Percentiles rank a stretch among this genome's conserved stretches.
phyloP scores from a whole-genome alignment of 768 basidiomycete species.

The Phanerochaete carnosa region DNA sequence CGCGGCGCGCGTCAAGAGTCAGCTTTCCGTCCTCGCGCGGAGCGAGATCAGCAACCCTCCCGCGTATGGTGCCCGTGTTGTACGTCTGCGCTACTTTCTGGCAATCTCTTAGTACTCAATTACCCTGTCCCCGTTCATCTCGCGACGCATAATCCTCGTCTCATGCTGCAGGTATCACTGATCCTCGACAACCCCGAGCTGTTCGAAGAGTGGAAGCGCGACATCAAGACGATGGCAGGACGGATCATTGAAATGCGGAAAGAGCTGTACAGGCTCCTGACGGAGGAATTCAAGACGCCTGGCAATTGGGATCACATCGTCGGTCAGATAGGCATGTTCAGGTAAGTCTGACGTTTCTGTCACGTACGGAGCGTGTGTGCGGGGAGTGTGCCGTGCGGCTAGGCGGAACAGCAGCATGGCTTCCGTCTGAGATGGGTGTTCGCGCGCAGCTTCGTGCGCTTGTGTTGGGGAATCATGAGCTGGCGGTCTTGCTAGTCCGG shows the following conservation, averaged over 20 bases:
- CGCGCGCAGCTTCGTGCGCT: background rate
- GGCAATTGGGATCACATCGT: slow-evolving; percentile 96
- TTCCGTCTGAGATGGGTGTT: background rate
- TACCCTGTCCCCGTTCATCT: background rate
- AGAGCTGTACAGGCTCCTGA: slow-evolving; percentile 70
- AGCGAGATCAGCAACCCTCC: slow-evolving; percentile 97
- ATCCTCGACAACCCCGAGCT: slow-evolving; percentile 75
- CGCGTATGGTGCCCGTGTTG: slow-evolving; percentile 84
- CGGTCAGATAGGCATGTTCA: slow-evolving; percentile 98
- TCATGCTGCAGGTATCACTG: slow-evolving; percentile 56
- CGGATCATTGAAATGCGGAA: slow-evolving; percentile 91
- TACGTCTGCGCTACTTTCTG: slow-evolving; percentile 33
- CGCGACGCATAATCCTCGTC: background rate
- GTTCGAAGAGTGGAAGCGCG: slow-evolving; percentile 86
- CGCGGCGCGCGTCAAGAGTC: slow-evolving; percentile 73
- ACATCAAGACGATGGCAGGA: slow-evolving; percentile 90
- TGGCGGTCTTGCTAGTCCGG: background rate
- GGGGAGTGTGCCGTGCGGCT: slow-evolving; percentile 14
- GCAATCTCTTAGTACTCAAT: background rate
- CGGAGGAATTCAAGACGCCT: slow-evolving; percentile 78
- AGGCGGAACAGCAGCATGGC: slow-evolving; percentile 12
- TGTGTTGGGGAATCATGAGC: background rate
- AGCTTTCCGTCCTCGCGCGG: slow-evolving; percentile 87
- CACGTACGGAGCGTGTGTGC: background rate
- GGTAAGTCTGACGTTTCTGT: slow-evolving; percentile 41